These are phyloP conservation scores for Jackrogersella minutella DNA, from an alignment of 495 filamentous ascomycete species.

Conservation along the genomic window DNA sequence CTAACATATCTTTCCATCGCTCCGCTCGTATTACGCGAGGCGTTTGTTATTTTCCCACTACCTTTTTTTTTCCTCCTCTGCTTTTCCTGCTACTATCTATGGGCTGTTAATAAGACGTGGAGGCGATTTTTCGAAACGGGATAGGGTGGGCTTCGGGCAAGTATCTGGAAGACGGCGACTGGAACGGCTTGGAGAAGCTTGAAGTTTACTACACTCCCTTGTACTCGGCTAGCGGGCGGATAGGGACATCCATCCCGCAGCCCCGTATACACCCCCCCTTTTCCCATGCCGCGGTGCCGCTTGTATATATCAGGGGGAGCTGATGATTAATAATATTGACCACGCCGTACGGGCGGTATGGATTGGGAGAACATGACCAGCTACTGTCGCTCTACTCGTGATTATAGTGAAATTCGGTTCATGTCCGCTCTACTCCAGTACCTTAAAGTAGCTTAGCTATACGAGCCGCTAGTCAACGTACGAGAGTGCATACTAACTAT, in stretches of 20 bases:
- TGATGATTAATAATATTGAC: constrained; percentile 33
- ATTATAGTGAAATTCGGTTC: background rate
- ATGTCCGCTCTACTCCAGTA: background rate
- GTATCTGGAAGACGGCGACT: background rate
- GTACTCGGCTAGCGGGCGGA: constrained; percentile 12
- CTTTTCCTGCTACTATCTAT: constrained; percentile 9
- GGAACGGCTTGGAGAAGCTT: background rate
- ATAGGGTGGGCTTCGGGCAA: constrained; percentile 5
- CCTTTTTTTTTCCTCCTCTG: constrained; percentile 4
- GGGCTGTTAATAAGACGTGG: constrained; percentile 34
- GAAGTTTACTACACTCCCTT: constrained; percentile 13
- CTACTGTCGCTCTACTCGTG: background rate
- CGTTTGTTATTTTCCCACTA: constrained; percentile 26
- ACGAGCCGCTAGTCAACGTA: no score
- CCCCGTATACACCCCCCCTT: background rate
- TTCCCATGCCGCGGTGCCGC: constrained; percentile 13
- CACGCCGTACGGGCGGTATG: constrained; percentile 12
- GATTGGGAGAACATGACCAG: constrained; percentile 2
- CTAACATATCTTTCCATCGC: background rate
- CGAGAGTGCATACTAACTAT: no score
- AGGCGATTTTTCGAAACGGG: constrained; percentile 13
- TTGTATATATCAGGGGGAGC: constrained; percentile 37
- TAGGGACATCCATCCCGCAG: no score
- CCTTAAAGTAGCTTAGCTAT: background rate
- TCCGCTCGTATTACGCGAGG: constrained; percentile 30